Evolutionary conservation across 1,284 basidiomycete species (phyloP), one percentile per base, ranked within the genome.

Genomic region (Puccinia novopanici): DNA sequence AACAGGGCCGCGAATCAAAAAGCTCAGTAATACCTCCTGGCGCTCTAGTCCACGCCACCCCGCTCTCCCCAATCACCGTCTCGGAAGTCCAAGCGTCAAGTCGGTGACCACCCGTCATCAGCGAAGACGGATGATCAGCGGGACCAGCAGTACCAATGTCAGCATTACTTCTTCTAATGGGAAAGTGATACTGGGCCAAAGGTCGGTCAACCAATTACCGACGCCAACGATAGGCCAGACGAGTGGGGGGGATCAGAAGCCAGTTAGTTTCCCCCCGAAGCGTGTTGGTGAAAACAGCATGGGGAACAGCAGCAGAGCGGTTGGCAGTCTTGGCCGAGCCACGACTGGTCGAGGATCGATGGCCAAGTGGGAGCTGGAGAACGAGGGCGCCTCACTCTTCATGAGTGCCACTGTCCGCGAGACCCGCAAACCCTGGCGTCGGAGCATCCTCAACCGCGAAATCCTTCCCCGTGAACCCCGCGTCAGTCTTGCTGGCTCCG

Each of bases 131-230:
- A 40, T 71, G 68, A 71, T 54, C 27, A 71, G 68, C 34, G 68
- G 27, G 50, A 24, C 68, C 13, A 71, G 68, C 50, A 71, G 68
- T 24, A 37, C 42, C 48, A 55, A 52, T 22, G 68, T 71, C 30
- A 71, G 68, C 22, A 34, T 71, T 4, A 37, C 27, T 54, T 71
- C 34, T 65, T 57, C 72, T 45, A 61, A 40, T 45, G 57, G 57
- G 8, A 55, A 74, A 30, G 22, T 61, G 42, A 59, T 74, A 13
- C 37, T 74, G n/a, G 57, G 50, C 24, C 54, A 74, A 40, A 30
- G 72, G 42, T 74, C 72, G 24, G 55, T 74, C 54, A 74, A 74
- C 54, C 72, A 59, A 74, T 71, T 54, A 9, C 10, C 68, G 34
- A 34, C 24, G 55, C 30, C 10, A 10, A 59, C 27, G 27, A 8